A percentile compares a stretch with the other conserved stretches of the same genome.
phyloP scores from a whole-genome alignment of 1,284 basidiomycete genomes.

The Ceratobasidium papillatum region DNA sequence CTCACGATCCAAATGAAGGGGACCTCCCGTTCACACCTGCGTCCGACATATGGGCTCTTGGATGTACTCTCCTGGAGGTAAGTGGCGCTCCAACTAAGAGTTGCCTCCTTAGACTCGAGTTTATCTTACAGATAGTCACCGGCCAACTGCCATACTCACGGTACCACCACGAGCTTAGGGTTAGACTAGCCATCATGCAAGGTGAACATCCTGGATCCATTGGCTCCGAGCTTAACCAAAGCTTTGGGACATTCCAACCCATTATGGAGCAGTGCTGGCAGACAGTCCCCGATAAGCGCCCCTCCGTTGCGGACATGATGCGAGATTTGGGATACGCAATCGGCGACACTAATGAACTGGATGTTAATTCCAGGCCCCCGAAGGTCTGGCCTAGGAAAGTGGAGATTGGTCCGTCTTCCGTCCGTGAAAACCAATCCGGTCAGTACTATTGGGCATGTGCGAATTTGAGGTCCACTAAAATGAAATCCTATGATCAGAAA shows the following conservation, averaged over 20 bases:
- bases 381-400: too few relatives aligned
- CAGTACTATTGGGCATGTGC: too few relatives aligned
- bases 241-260: background rate
- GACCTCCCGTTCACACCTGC: background rate
- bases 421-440: too few relatives aligned
- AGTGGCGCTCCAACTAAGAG: background rate
- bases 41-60: slow-evolving; percentile 17
- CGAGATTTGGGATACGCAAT: too few relatives aligned
- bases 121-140: too few relatives aligned
- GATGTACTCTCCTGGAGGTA: slow-evolving; percentile 16
- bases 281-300: background rate
- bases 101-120: too few relatives aligned
- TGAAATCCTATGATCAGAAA: too few relatives aligned
- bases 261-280: background rate
- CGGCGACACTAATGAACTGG: too few relatives aligned
- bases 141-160: background rate
- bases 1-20: background rate
- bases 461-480: too few relatives aligned
- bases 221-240: background rate
- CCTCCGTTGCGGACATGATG: background rate
- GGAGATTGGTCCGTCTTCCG: too few relatives aligned
- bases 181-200: background rate
- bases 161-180: background rate
- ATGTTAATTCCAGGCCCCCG: too few relatives aligned
- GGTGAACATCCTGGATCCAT: background rate